Evolutionary conservation across 768 basidiomycete genomes (phyloP).

Genomic region (Mycena polygramma): DNA sequence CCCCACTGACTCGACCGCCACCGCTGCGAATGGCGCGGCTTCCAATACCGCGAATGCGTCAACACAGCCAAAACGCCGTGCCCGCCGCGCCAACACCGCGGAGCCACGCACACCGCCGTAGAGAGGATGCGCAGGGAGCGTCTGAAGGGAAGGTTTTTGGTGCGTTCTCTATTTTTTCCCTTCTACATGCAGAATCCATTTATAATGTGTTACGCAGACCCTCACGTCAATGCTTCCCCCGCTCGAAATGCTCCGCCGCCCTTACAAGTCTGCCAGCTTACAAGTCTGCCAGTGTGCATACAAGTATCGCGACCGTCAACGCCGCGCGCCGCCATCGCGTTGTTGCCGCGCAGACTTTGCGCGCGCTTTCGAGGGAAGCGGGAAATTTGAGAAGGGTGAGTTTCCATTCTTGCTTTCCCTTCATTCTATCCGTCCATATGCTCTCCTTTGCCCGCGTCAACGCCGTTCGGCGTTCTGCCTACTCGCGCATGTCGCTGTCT

Average conservation of each 20-base stretch:
- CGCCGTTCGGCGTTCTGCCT: no score
- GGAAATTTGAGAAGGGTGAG: no score
- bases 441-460: no score
- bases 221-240: conserved; percentile 79
- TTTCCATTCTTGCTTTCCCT: no score
- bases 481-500: no score
- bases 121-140: conserved; percentile 94
- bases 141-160: conserved; percentile 91
- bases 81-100: no score
- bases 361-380: background rate
- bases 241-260: conserved; percentile 74
- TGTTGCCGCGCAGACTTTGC: conserved; percentile 57
- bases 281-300: conserved; percentile 70
- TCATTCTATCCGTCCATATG: no score
- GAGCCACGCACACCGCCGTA: conserved; percentile 90
- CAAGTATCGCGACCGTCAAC: conserved; percentile 72
- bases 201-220: conserved; percentile 32
- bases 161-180: conserved; percentile 40
- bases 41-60: no score
- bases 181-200: background rate
- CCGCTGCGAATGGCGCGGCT: no score
- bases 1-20: no score
- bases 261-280: no score
- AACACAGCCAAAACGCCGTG: no score
- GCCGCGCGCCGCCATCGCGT: conserved; percentile 71